Evolutionary conservation across 371 early-diverging fungal species (phyloP).

Genomic region (Zopfochytrium polystomum): DNA sequence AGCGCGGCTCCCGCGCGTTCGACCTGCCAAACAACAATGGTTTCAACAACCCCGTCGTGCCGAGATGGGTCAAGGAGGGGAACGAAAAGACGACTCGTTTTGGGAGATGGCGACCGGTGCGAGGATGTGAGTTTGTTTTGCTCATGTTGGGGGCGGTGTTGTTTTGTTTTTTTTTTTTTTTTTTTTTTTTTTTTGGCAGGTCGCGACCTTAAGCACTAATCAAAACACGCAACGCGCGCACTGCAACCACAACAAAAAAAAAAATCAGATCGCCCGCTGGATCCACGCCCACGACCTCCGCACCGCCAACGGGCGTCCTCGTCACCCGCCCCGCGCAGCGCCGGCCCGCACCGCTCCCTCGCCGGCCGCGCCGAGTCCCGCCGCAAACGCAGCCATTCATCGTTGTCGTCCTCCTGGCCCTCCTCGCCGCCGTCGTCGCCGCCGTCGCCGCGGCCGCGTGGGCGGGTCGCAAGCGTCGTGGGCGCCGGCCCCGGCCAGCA

Average conservation of each 20-base stretch:
- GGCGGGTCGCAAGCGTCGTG: no score
- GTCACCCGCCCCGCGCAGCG: no score
- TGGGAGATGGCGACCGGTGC: constrained; percentile 30
- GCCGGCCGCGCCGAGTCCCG: background rate
- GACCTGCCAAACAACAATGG: constrained; percentile 87
- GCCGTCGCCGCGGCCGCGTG: no score
- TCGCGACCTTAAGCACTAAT: background rate
- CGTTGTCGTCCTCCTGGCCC: background rate
- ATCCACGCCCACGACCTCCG: constrained; percentile 23
- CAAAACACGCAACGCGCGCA: background rate
- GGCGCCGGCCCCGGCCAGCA: no score
- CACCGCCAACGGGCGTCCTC: background rate
- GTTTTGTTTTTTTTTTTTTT: background rate
- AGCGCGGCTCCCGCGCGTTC: no score
- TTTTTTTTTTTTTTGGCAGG: background rate
- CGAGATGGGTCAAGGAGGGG: constrained; percentile 56
- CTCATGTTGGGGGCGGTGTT: background rate
- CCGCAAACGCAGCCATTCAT: background rate
- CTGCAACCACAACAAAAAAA: background rate
- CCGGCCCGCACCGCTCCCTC: background rate
- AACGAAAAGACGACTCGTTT: constrained; percentile 33
- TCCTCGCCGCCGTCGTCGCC: constrained; percentile 3
- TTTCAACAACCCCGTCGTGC: constrained; percentile 78
- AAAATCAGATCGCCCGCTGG: constrained; percentile 36
- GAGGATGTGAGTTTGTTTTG: constrained; percentile 31